Base-by-base conservation (phyloP, 2,329 filamentous ascomycete genomes). In the Leptoxyphium fumago region DNA sequence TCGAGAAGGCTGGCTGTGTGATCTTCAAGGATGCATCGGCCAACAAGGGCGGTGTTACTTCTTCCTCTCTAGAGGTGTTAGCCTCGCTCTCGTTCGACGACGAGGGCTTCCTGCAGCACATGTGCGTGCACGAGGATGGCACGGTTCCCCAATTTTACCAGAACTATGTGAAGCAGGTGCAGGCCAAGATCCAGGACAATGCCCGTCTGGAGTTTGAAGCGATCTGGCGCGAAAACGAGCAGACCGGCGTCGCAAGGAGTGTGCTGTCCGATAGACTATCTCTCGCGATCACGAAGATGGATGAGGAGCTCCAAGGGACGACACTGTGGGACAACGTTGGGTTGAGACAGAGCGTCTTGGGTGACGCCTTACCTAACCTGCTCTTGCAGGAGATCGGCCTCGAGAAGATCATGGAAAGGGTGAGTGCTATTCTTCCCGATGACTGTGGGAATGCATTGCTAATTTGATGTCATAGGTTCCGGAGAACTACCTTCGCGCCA, bases 11-110 rank as follows among this genome's bases (percentile, higher is more conserved):
- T n/a, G 91, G 91, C 47, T 93, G 86, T 60, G 78, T 96, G 55
- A 67, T 98, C 36, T 95, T 87, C 80, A 98, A 98, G 70, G 91
- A 98, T 64, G 91, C 91, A 5, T 94, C 86, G 32, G 88, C 89
- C 45, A 98, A 98, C 76, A 98, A 98, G 73, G 91, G 91, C 52
- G 91, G 91, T 62, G 91, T 98, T 39, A 98, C 91, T 1, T 95
- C 87, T 1, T 96, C 91, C 0, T 96, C 91, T 1, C 79, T 96
- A 29, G 91, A 98, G 60, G 91, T 98, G 5, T 77, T 98, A 18
- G 91, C 91, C 7, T 91, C 87, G 11, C 74, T 98, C 45, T 91
- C 87, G 36, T 96, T 98, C 60, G 85, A 98, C 56, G 91, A 98
- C 52, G 70, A 77, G 45, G 78, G 80, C 51, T 98, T 98, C 67